Base-by-base conservation (phyloP, 78 protist species). In the Dictyostelium citrinum region DNA sequence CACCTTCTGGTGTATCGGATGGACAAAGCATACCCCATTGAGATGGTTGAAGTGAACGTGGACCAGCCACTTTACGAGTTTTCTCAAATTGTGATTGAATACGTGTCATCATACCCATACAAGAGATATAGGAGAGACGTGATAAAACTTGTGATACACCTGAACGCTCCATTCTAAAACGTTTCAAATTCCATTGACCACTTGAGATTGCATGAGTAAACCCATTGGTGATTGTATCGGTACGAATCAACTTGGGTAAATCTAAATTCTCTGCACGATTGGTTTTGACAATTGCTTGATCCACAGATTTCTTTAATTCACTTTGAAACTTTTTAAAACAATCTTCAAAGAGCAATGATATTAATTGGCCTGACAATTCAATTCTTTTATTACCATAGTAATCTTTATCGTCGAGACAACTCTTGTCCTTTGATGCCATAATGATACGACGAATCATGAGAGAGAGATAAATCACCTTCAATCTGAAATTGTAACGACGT, bases 1-100 rank as follows among this genome's bases (percentile, higher is more conserved):
- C 98, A 29, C 99, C 99, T 80, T 98, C 99, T 20, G 99, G 99
- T 10, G 99, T 98, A 96, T 99, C 99, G 5, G 99, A 99, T 12
- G 99, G 99, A 97, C 99, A 99, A 14, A 99, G 83, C 86, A 98
- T 95, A 83, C 99, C 99, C 99, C 99, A 99, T 77, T 99, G 99
- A 22, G 99, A 98, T 96, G 98, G 98, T 97, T 99, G 99, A 71
- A 99, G 98, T 90, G 96, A 97, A 33, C 99, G 98, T 31, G 99
- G 98, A 85, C 97, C 96, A 46, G 99, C 99, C 0, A 97, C 80
- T 91, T 99, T 99, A 61, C 98, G 97, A 74, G 95, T 98, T 46
- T 98, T 72, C 5, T 97, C 99, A 51, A 98, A 93, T 8, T 99
- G 99, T n/a, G 99, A 93, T 95, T 98, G 98, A 46, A 99, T 76